Evolutionary conservation across 441 rosid genomes (phyloP), one percentile per base, ranked within the genome.

Genomic region (Francoa sonchifolia): DNA sequence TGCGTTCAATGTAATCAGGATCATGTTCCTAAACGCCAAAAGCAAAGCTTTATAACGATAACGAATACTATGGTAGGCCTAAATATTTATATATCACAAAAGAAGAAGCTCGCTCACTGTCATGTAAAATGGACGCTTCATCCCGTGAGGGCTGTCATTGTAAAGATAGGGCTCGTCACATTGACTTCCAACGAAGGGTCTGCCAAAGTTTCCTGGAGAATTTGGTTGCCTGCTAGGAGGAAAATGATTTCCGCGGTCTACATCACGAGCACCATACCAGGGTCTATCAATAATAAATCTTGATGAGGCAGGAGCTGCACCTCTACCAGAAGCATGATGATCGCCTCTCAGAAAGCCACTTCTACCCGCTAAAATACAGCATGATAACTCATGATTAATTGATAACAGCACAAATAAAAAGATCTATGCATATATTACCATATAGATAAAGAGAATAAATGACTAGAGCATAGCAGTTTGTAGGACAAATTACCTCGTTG

Each of bases 111-210:
- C 9, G 41, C 61, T 56, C 39, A 74, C 86, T 28, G 58, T 61
- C 64, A 57, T 52, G 42, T 69, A 56, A 54, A 63, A 69, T 18
- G 79, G 74, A 44, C 86, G 55, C 63, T 74, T 77, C 50, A 57
- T 49, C 28, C 78, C 78, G 48, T 40, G 72, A 19, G 65, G 44
- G 33, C 44, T 36, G 35, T 67, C 78, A 39, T 62, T 63, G 48
- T 66, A 62, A 32, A 41, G 50, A 48, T 66, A 66, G 33, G 76
- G 67, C 12, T 74, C 69, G 23, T 71, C 76, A 42, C 61, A 44
- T 36, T 58, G 70, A 53, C 72, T 59, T 55, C 54, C 69, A 18
- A 29, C 33, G 38, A 52, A 68, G 35, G 57, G 60, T 60, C 74
- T 52, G 23, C 67, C 71, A 54, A 59, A 66, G 50, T 49, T 47